Base-by-base conservation (phyloP, 345 rosid species). In the Cardamine occulta region DNA sequence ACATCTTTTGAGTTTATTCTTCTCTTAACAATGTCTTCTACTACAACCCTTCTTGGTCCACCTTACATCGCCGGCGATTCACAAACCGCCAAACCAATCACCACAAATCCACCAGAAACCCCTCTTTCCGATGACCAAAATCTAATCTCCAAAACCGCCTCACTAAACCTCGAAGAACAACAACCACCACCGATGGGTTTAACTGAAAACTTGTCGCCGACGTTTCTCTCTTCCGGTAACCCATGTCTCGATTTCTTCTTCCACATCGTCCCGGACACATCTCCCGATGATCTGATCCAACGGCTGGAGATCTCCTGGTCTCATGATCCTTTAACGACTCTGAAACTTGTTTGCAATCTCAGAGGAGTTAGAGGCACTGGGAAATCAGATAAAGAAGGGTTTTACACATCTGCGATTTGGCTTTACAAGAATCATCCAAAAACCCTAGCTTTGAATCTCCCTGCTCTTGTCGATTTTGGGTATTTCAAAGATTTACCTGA, bases 221-320 rank as follows among this genome's bases (percentile, higher is more conserved):
- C 91, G 2, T 89, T 68, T 63, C 73, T 79, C 24, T 81, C 82
- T 1, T 62, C 87, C 0, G 83, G 89, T 14, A 84, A 82, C 62
- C 93, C 87, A 0, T 91, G 95, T 76, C 85, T 88, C 1, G 93
- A 88, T 63, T 88, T 76, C 81, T 89, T 89, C 84, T 87, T 88
- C 78, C 90, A 88, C 13, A 74, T 88, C 4, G 85, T 91, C 0
- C 96, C 90, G 0, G 51, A 74, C 40, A 84, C 91, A 7, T 74
- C 85, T 1, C 52, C 85, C 0, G 53, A 58, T 0, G 52, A 77
- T 21, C 45, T 88, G 32, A 56, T 47, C 39, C 37, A 73, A 45
- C 60, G 82, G 10, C 76, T 89, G 21, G 14, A 5, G 3, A 14
- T 69, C 4, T 83, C 92, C 0, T 91, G 96, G 93, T 49, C 64